These are phyloP conservation scores for Fusarium sp. DNA, from an alignment of 2,329 filamentous ascomycete species.

Conservation along the genomic window DNA sequence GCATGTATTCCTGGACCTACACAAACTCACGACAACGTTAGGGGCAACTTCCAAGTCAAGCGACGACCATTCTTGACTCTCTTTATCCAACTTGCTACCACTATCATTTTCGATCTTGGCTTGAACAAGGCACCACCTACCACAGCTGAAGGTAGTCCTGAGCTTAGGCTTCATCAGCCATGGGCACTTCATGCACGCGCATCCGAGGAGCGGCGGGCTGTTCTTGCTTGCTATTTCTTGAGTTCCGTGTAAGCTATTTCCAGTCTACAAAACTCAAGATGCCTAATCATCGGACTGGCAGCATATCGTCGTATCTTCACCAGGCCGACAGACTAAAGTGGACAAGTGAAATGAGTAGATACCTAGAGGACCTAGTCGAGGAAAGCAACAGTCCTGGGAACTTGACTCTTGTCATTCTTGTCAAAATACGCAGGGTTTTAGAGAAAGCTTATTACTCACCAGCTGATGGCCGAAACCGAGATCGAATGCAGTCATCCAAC, in stretches of 20 bases:
- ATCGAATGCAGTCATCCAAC: background rate
- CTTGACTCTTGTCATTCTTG: background rate
- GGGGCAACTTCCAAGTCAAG: background rate
- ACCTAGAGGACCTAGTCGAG: background rate
- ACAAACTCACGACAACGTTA: background rate
- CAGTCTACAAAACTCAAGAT: background rate
- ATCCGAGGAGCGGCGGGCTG: background rate
- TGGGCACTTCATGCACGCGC: background rate
- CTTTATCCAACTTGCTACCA: background rate
- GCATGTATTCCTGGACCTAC: background rate
- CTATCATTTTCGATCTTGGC: background rate
- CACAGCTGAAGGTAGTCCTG: background rate
- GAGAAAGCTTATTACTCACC: background rate
- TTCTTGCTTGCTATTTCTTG: background rate
- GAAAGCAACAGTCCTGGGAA: background rate
- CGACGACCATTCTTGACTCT: background rate
- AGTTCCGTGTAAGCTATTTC: background rate
- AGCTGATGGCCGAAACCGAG: background rate
- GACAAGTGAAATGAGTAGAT: background rate
- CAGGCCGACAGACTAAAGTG: background rate
- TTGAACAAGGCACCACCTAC: background rate
- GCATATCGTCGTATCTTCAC: background rate
- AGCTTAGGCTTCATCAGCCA: background rate
- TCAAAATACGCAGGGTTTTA: background rate
- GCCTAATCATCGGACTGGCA: background rate